Evolutionary conservation across 139 green algal species (phyloP), one percentile per base, ranked within the genome.

Genomic region (Chlorella sorokiniana): DNA sequence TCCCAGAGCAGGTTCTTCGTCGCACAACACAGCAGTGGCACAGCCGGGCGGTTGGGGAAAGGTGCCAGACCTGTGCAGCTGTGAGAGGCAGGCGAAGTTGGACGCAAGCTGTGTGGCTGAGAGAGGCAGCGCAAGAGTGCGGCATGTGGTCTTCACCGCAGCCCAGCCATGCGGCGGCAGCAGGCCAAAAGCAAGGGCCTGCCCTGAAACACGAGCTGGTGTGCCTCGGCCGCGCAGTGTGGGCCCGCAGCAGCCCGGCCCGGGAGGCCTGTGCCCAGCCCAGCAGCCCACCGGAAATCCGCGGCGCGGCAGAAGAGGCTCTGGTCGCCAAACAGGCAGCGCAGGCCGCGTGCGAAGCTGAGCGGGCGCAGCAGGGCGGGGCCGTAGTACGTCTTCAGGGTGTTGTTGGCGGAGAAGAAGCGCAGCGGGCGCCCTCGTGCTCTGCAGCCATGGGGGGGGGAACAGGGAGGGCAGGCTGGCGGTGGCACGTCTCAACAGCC

Each of bases 321-420:
- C 84, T 96, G 93, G 78, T 96, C 93, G 16, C 92, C 92, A 84
- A 95, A 95, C 38, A 94, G 69, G 37, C 59, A 69, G 1, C 87
- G 69, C 48, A 92, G 79, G 16, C 91, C 91, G 22, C 85, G 54
- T 23, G 56, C 40, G 69, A 86, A 95, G 33, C 56, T 68, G 11
- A 89, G 29, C 0, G 93, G 93, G 22, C 89, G 81, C 20, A 94
- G 48, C 25, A 96, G 69, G 38, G 89, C 29, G 0, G 91, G 82
- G 0, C 80, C 54, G 56, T 92, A 94, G 83, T 88, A 94, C 37
- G 83, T 92, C 65, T 92, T 93, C 25, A 90, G 25, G 7, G 88
- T 70, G 76, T 96, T 88, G 80, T 96, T 89, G 6, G 70, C 35
- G 1, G 86, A 93, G 76, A 91, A 81, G 73, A 87, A 83, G 41